phyloP scores from a whole-genome alignment of 345 rosid species.

The Anastatica hierochuntica region DNA sequence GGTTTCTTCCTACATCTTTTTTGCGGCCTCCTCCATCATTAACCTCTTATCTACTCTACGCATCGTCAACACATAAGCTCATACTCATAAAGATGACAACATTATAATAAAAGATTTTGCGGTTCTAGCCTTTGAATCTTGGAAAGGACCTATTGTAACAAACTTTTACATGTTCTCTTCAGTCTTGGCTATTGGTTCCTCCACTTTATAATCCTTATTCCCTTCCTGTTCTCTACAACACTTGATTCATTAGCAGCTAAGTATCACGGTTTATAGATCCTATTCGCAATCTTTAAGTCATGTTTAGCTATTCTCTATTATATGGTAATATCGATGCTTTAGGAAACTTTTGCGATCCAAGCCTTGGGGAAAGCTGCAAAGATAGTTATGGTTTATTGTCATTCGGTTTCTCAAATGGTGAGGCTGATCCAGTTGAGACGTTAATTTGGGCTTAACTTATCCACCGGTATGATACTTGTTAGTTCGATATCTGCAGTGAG shows the following conservation, averaged over 20 bases:
- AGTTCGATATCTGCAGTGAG: too few relatives aligned
- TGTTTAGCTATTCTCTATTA: slow-evolving; percentile 37
- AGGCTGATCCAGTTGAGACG: too few relatives aligned
- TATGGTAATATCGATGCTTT: slow-evolving; percentile 46
- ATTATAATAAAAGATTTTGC: slow-evolving; percentile 20
- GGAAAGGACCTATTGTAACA: slow-evolving; percentile 37
- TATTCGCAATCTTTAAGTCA: slow-evolving; percentile 14
- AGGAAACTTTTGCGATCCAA: slow-evolving; percentile 38
- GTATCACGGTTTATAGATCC: not conserved
- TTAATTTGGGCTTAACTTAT: too few relatives aligned
- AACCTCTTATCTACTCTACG: slow-evolving; percentile 20
- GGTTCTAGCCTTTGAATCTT: slow-evolving; percentile 16
- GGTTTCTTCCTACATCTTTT: slow-evolving; percentile 15
- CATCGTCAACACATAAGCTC: slow-evolving; percentile 34
- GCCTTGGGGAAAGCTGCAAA: slow-evolving; percentile 49
- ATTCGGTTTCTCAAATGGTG: too few relatives aligned
- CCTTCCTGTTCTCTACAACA: slow-evolving; percentile 7
- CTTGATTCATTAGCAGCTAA: not conserved
- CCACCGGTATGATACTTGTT: too few relatives aligned
- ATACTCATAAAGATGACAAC: slow-evolving; percentile 16
- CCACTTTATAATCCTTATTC: not conserved
- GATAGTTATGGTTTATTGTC: too few relatives aligned
- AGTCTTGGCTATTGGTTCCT: slow-evolving; percentile 26
- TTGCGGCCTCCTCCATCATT: not conserved
- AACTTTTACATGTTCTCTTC: slow-evolving; percentile 30